phyloP scores from a whole-genome alignment of 2,329 filamentous ascomycete genomes.

The Escovopsis sp. region DNA sequence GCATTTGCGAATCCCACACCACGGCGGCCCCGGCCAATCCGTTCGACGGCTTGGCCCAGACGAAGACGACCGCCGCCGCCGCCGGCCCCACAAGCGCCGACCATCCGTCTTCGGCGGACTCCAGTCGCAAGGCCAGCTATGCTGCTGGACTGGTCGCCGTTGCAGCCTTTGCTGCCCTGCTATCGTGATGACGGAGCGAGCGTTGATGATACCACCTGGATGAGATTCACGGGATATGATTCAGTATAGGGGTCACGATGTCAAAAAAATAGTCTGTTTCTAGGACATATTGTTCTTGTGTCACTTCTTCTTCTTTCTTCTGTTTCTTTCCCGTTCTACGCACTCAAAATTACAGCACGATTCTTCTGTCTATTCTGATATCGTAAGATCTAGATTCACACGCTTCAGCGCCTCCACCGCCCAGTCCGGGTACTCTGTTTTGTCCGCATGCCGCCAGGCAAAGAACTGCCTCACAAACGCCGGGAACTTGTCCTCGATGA shows the following conservation, averaged over 20 bases:
- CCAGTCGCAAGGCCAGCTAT: conserved; percentile 8
- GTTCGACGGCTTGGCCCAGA: not conserved
- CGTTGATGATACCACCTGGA: too few relatives aligned
- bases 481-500: conserved; percentile 70
- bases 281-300: not conserved
- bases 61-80: not conserved
- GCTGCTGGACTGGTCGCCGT: conserved; percentile 11
- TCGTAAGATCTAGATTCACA: conserved; percentile 57
- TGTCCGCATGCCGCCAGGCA: conserved; percentile 45
- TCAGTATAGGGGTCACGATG: not conserved
- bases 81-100: not conserved
- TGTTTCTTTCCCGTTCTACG: not conserved
- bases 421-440: conserved; percentile 65
- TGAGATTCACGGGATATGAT: not conserved
- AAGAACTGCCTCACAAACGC: conserved; percentile 71
- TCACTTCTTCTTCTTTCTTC: not conserved
- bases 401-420: conserved; percentile 61
- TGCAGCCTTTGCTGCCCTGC: conserved; percentile 10
- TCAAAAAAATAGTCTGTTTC: not conserved
- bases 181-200: conserved; percentile 7
- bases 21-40: conserved; percentile 3
- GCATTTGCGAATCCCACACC: conserved; percentile 12
- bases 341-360: not conserved
- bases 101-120: conserved; percentile 7
- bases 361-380: conserved; percentile 5